phyloP scores from a whole-genome alignment of 495 filamentous ascomycete genomes.

The Talaromyces liani region DNA sequence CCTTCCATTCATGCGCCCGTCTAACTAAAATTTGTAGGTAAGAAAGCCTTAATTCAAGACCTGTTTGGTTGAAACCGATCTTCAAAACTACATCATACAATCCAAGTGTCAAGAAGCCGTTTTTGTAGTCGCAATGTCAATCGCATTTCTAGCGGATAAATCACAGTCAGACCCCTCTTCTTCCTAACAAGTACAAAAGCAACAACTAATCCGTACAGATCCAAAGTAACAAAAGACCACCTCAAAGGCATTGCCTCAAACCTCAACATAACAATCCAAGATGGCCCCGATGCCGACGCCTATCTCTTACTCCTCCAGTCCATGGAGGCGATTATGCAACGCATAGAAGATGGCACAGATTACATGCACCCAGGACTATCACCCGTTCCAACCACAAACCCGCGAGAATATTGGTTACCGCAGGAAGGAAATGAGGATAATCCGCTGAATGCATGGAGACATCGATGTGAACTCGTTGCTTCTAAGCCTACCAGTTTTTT shows the following conservation, averaged over 20 bases:
- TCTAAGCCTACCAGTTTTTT: conserved; percentile 10
- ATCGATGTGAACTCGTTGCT: conserved; percentile 17
- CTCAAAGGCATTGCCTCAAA: conserved; percentile 11
- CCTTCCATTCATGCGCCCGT: not conserved
- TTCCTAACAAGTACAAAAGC: not conserved
- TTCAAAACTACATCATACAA: not conserved
- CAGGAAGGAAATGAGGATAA: conserved; percentile 17
- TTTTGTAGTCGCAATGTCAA: conserved; percentile 13
- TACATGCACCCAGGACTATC: conserved; percentile 23
- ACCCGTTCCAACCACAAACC: conserved; percentile 9
- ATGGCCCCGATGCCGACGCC: conserved; percentile 15
- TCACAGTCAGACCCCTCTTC: conserved; percentile 9
- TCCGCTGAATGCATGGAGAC: conserved; percentile 32
- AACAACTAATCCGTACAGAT: conserved; percentile 10
- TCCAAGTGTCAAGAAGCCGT: too few species aligned
- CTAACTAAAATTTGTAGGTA: not conserved
- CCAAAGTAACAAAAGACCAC: conserved; percentile 10
- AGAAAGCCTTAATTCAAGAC: not conserved
- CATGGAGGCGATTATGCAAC: conserved; percentile 15
- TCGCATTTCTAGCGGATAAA: conserved; percentile 15
- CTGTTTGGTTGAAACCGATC: not conserved
- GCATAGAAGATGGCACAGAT: conserved; percentile 16
- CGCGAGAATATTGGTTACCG: conserved; percentile 19
- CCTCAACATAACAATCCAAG: conserved; percentile 13
- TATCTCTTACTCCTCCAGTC: conserved; percentile 24